A percentile compares a stretch with the other conserved stretches of the same genome.
Conservation (phyloP, 2,329 filamentous ascomycete genomes). For the Colletotrichum lentis region DNA sequence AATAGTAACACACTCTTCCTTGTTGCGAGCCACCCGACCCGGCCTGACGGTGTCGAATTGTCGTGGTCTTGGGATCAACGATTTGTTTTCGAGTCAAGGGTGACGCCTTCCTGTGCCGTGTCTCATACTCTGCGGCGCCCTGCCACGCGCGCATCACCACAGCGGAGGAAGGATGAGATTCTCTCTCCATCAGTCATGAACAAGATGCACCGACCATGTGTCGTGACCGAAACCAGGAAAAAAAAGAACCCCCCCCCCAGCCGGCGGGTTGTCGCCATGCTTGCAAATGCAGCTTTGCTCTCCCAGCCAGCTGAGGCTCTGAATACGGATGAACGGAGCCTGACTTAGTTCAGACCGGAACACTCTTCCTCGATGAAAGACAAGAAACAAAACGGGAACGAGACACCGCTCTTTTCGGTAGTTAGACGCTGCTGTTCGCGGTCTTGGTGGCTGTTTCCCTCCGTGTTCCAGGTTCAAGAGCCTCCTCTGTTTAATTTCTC, state of each 20-base stretch:
- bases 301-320: conserved; percentile 11
- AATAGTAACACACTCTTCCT: conserved; percentile 36
- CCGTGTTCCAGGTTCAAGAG: conserved; percentile 32
- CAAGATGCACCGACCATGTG: conserved; percentile 35
- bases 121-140: conserved; percentile 15
- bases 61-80: conserved; percentile 17
- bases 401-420: conserved; percentile 33
- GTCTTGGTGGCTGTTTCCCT: conserved; percentile 12
- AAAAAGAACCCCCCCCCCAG: conserved; percentile 5
- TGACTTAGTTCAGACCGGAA: conserved; percentile 14
- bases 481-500: conserved; percentile 12
- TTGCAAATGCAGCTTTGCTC: conserved; percentile 12
- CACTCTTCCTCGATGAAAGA: conserved; percentile 7
- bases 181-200: conserved; percentile 30
- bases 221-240: conserved; percentile 34
- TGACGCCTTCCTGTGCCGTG: conserved; percentile 11
- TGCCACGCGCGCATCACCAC: conserved; percentile 13
- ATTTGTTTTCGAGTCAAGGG: conserved; percentile 34
- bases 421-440: conserved; percentile 11
- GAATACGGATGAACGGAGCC: conserved; percentile 21
- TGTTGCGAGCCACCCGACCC: conserved; percentile 30
- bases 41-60: conserved; percentile 28
- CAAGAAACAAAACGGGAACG: conserved; percentile 34
- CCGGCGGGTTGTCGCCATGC: conserved; percentile 30
- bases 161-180: conserved; percentile 1